Evolutionary conservation across 192 early-diverging fungal species (phyloP), one percentile per base, ranked within the genome.

Genomic region (Chytriomyces sp.): DNA sequence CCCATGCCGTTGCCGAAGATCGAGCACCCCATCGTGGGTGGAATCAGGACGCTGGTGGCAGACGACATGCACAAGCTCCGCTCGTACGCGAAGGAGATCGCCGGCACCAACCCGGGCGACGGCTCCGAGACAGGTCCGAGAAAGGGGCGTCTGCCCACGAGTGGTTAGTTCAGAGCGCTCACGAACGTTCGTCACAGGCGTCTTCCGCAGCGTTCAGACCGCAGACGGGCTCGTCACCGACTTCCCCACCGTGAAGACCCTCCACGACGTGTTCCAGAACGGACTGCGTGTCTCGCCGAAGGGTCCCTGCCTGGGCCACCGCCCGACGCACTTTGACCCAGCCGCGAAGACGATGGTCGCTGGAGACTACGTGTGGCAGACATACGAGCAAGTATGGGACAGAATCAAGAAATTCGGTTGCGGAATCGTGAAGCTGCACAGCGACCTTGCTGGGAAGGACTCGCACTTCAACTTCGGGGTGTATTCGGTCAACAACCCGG

Each of bases 191-290:
- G 57, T 26, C 7, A 34, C 73, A 77, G 82, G 76, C 59, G 71
- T 80, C 52, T 84, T 72, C 80, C 77, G 82, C 59, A 70, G 52
- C 52, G 79, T 74, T n/a, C 62, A 80, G 36, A 60, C 78, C 14
- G 75, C 78, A 17, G 59, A 75, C 7, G 74, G 64, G 41, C 78
- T 85, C n/a, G 36, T 72, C 44, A 52, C 5, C 0, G 74, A 73
- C 74, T 85, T 81, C 55, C 83, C 83, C 2, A 67, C 53, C 39
- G 38, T 80, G 60, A 81, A 79, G 36, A 85, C 84, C 53, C 38
- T 81, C 17, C 75, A 85, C 72, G 80, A 81, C 25, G 60, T 77
- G 64, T 84, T 83, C 75, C 73, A 75, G 65, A 34, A 38, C 1
- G 75, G 77, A 4, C 63, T 82, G 32, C 67, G 79, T 30, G 56